Percentiles rank a stretch among this genome's conserved stretches.
These are phyloP conservation scores for Xylariomycetidae sp. DNA, from an alignment of 2,329 filamentous ascomycete species.

Conservation along the genomic window DNA sequence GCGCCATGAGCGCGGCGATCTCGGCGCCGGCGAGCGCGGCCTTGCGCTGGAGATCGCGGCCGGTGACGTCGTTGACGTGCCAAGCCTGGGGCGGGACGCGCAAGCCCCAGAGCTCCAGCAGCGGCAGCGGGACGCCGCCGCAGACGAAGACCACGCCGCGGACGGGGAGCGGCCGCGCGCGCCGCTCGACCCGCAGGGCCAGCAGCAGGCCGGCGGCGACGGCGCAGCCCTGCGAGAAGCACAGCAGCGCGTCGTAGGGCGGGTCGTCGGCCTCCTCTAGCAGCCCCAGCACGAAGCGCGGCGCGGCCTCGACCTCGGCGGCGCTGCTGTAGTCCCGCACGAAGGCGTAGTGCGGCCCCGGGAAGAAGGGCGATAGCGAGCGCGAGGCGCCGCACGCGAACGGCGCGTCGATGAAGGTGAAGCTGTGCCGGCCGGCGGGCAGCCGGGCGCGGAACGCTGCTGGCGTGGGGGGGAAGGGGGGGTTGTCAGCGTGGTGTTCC, in stretches of 20 bases:
- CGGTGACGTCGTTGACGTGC: constrained; percentile 1
- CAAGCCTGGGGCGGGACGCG: constrained; percentile 3
- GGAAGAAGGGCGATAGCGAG: constrained; percentile 2
- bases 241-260: constrained; percentile 30
- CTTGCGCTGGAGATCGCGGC: constrained; percentile 3
- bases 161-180: constrained; percentile 4
- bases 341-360: constrained; percentile 15
- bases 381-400: constrained; percentile 8
- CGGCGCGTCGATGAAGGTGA: constrained; percentile 31
- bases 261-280: constrained; percentile 11
- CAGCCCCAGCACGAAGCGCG: not conserved
- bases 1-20: constrained; percentile 6
- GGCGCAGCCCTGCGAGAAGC: constrained; percentile 28
- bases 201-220: constrained; percentile 7
- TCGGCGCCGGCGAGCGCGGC: constrained; percentile 4
- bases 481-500: too few species aligned
- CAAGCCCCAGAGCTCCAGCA: constrained; percentile 6
- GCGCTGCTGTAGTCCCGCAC: constrained; percentile 2
- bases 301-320: constrained; percentile 1
- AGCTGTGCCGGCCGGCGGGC: constrained; percentile 20
- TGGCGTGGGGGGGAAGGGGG: constrained; percentile 7
- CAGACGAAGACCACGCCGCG: constrained; percentile 6
- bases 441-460: constrained; percentile 30
- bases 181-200: constrained; percentile 1
- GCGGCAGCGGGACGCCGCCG: constrained; percentile 5